Conservation (phyloP, 768 basidiomycete genomes). For the Collybiopsis confluens region DNA sequence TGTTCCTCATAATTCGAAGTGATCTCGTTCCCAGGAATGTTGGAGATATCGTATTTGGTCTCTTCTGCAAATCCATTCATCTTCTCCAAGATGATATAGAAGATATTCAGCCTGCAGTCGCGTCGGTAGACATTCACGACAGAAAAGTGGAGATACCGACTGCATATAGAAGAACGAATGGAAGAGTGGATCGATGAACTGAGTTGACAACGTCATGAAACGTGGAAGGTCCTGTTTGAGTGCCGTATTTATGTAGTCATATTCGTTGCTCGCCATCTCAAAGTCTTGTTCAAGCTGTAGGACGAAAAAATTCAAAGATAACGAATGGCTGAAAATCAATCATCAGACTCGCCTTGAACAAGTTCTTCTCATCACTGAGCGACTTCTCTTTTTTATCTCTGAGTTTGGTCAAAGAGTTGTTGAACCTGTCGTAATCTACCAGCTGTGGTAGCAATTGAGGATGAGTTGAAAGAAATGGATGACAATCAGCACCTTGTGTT, state of each 20-base stretch:
- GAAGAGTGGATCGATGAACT: slow-evolving; percentile 96
- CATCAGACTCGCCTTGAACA: slow-evolving; percentile 74
- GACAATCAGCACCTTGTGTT: slow-evolving; percentile 75
- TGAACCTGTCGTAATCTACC: slow-evolving; percentile 92
- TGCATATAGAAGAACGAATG: slow-evolving; percentile 99
- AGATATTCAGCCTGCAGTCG: slow-evolving; percentile 74
- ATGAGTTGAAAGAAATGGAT: background rate
- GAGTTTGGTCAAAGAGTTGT: slow-evolving; percentile 92
- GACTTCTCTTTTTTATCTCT: slow-evolving; percentile 99
- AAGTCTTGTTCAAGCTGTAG: slow-evolving; percentile 91
- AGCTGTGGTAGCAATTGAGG: slow-evolving; percentile 49
- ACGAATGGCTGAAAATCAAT: background rate
- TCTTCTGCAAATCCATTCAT: slow-evolving; percentile 80
- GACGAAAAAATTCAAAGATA: slow-evolving; percentile 17
- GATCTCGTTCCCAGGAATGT: slow-evolving; percentile 65
- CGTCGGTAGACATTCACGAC: background rate
- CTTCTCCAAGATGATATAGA: slow-evolving; percentile 93
- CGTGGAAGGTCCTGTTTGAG: slow-evolving; percentile 90
- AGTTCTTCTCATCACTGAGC: slow-evolving; percentile 91
- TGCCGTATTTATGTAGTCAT: slow-evolving; percentile 86
- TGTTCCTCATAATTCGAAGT: slow-evolving; percentile 72
- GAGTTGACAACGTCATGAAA: slow-evolving; percentile 84
- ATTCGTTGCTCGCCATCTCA: slow-evolving; percentile 87
- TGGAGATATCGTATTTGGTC: slow-evolving; percentile 70
- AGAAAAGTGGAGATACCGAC: slow-evolving; percentile 44